Evolutionary conservation across 176 grass and related monocot genomes (phyloP).

Genomic region (Zoysia pacifica): DNA sequence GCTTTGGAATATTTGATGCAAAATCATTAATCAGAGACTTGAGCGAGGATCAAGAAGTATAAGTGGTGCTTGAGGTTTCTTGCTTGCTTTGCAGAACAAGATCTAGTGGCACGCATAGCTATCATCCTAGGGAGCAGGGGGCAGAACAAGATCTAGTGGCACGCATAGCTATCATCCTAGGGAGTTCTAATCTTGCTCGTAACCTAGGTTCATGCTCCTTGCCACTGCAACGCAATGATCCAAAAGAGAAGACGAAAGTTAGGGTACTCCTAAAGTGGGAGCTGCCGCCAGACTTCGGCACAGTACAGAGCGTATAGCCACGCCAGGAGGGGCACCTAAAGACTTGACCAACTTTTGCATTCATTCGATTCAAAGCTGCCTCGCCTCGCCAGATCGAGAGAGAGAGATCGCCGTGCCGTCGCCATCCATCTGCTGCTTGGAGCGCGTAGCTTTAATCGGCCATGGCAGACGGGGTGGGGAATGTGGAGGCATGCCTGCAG

Average conservation of each 20-base stretch:
- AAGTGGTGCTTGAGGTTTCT: background rate
- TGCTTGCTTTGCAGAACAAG: conserved; percentile 32
- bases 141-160: conserved; percentile 37
- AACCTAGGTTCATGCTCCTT: background rate
- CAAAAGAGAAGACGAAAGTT: conserved; percentile 35
- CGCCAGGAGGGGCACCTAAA: conserved; percentile 4
- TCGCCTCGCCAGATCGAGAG: background rate
- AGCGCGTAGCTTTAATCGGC: conserved; percentile 70
- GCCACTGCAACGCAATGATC: conserved; percentile 10
- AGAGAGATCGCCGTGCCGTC: conserved; percentile 7
- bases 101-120: conserved; percentile 26
- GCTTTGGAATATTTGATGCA: conserved; percentile 29
- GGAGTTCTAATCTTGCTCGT: conserved; percentile 40
- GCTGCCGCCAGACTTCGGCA: conserved; percentile 29
- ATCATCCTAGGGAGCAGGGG: conserved; percentile 2
- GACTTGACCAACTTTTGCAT: conserved; percentile 61
- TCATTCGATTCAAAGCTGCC: conserved; percentile 57
- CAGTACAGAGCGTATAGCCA: background rate
- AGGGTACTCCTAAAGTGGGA: background rate
- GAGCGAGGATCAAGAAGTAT: too few species aligned
- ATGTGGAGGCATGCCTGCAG: conserved; percentile 77
- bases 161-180: conserved; percentile 17
- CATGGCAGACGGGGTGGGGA: conserved; percentile 56
- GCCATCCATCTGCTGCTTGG: conserved; percentile 37
- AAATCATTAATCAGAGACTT: background rate